Percentiles rank a stretch among this genome's conserved stretches.
Evolutionary conservation across 306 rosid species (phyloP).

Genomic region (Prunus dulcis): DNA sequence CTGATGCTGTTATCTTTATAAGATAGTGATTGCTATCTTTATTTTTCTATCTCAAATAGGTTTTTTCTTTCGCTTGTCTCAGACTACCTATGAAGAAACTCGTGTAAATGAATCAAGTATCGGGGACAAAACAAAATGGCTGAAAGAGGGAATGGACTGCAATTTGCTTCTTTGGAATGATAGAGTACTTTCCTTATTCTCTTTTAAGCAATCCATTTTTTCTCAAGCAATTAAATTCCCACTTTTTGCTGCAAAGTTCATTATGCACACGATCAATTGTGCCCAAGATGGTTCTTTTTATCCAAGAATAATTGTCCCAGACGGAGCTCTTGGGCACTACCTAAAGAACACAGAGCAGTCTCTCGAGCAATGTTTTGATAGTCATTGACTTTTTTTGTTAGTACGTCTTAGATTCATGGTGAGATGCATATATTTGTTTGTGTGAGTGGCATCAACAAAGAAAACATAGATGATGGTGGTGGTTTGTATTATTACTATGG

Average conservation of each 20-base stretch:
- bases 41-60: slow-evolving; percentile 15
- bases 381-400: not conserved
- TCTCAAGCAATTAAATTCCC: not conserved
- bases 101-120: slow-evolving; percentile 66
- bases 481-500: not conserved
- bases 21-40: not conserved
- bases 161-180: slow-evolving; percentile 85
- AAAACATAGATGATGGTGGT: not conserved
- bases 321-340: slow-evolving; percentile 6
- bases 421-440: slow-evolving; percentile 17
- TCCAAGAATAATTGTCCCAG: not conserved
- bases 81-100: slow-evolving; percentile 78
- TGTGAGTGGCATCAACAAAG: slow-evolving; percentile 11
- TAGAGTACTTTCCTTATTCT: slow-evolving; percentile 45
- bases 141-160: slow-evolving; percentile 99
- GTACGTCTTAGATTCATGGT: not conserved
- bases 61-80: slow-evolving; percentile 4
- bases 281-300: not conserved
- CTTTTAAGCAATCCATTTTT: slow-evolving; percentile 14
- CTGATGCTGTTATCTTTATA: not conserved
- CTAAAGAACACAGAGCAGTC: not conserved
- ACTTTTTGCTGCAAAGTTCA: not conserved
- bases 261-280: not conserved
- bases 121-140: slow-evolving; percentile 76
- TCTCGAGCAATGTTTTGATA: slow-evolving; percentile 10